Percentiles rank a stretch among this genome's conserved stretches.
phyloP scores from a whole-genome alignment of 352 stramenopile genomes.

The Saprolegnia parasitica region DNA sequence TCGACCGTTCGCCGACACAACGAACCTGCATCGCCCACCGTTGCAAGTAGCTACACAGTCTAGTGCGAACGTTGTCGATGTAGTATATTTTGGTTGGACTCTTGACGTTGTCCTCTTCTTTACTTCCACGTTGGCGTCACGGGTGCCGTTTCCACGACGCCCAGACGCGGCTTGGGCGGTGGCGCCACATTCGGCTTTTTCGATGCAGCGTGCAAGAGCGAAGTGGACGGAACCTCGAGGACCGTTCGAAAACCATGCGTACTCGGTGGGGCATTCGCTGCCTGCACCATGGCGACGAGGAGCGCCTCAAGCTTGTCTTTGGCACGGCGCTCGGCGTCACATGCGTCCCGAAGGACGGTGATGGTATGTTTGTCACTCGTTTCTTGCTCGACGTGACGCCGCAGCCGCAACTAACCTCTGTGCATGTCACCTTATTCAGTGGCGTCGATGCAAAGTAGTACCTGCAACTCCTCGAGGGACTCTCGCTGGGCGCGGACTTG shows the following conservation, averaged over 20 bases:
- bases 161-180: not conserved
- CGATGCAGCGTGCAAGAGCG: not conserved
- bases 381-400: not conserved
- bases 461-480: not conserved
- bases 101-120: not conserved
- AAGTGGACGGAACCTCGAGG: not conserved
- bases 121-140: constrained; percentile 2
- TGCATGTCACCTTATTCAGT: not conserved
- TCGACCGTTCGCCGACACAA: not conserved
- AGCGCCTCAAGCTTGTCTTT: constrained; percentile 10
- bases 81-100: too few relatives aligned
- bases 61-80: too few relatives aligned
- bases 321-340: not conserved
- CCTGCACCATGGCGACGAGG: not conserved
- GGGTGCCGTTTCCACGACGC: not conserved
- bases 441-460: not conserved
- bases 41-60: not conserved
- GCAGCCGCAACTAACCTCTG: not conserved
- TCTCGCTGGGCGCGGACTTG: constrained; percentile 12
- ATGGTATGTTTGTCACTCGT: not conserved
- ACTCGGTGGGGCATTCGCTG: not conserved
- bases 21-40: not conserved
- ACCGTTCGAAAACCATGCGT: constrained; percentile 2
- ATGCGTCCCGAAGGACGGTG: not conserved
- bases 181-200: not conserved